These are phyloP conservation scores for Phlebiopsis gigantea DNA, from an alignment of 768 basidiomycete genomes.

Conservation along the genomic window DNA sequence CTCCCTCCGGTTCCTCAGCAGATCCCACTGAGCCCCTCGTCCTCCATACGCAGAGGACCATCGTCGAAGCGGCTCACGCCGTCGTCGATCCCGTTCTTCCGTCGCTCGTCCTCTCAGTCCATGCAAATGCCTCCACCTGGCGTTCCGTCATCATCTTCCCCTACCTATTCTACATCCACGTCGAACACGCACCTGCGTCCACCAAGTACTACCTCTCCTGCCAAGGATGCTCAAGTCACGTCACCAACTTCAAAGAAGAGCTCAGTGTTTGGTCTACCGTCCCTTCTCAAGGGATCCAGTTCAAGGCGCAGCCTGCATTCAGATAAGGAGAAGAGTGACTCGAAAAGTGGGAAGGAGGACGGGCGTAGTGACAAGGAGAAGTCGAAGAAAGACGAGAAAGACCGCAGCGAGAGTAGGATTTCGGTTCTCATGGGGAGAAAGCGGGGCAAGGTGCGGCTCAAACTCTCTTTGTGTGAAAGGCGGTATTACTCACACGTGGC, in stretches of 20 bases:
- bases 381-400: slow-evolving; percentile 74
- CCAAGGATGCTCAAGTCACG: slow-evolving; percentile 43
- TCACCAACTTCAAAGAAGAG: slow-evolving; percentile 70
- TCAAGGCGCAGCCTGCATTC: slow-evolving; percentile 77
- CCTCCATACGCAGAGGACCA: slow-evolving; percentile 62
- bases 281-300: slow-evolving; percentile 77
- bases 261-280: slow-evolving; percentile 75
- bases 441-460: slow-evolving; percentile 74
- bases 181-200: slow-evolving; percentile 37
- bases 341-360: slow-evolving; percentile 57
- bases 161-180: slow-evolving; percentile 39
- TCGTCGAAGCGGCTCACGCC: slow-evolving; percentile 79
- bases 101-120: slow-evolving; percentile 85
- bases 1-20: slow-evolving; percentile 47
- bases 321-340: slow-evolving; percentile 40
- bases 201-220: slow-evolving; percentile 41
- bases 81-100: slow-evolving; percentile 91
- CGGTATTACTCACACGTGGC: slow-evolving; percentile 1
- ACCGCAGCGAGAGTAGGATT: slow-evolving; percentile 86
- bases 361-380: slow-evolving; percentile 47
- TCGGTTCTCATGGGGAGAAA: slow-evolving; percentile 84
- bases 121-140: slow-evolving; percentile 58
- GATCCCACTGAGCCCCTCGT: slow-evolving; percentile 67
- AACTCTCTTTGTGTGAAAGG: neutral
- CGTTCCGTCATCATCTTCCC: slow-evolving; percentile 23